Conservation (phyloP, 495 filamentous ascomycete species). For the Neurospora sp. region DNA sequence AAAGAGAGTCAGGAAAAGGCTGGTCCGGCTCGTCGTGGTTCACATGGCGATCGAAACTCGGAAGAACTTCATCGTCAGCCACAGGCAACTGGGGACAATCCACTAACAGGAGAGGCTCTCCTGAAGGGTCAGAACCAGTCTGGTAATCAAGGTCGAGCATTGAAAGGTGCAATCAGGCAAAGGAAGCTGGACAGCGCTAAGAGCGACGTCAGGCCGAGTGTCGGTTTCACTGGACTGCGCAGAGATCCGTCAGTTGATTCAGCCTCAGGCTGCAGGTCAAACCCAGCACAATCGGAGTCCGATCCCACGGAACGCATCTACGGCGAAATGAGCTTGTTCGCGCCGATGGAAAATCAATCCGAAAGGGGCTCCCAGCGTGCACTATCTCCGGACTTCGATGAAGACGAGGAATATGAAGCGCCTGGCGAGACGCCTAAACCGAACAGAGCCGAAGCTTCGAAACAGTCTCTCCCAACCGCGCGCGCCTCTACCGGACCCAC, state of each 20-base stretch:
- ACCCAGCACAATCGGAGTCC: slow-evolving; percentile 35
- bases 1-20: not conserved
- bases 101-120: not conserved
- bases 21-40: not conserved
- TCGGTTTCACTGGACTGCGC: slow-evolving; percentile 31
- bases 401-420: slow-evolving; percentile 7
- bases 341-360: slow-evolving; percentile 41
- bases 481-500: slow-evolving; percentile 46
- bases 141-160: not conserved
- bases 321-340: slow-evolving; percentile 44
- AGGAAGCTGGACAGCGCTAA: slow-evolving; percentile 15
- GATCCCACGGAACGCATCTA: slow-evolving; percentile 47
- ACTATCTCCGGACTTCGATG: slow-evolving; percentile 31
- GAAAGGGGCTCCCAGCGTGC: slow-evolving; percentile 42
- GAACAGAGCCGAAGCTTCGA: slow-evolving; percentile 32
- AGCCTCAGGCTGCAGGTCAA: slow-evolving; percentile 26
- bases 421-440: slow-evolving; percentile 37
- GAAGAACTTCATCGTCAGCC: slow-evolving; percentile 12
- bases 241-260: slow-evolving; percentile 30
- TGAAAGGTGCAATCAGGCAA: slow-evolving; percentile 3
- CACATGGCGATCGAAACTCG: not conserved
- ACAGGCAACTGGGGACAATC: not conserved
- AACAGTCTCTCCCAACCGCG: slow-evolving; percentile 37
- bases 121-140: not conserved
- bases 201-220: slow-evolving; percentile 22